phyloP scores from a whole-genome alignment of 345 rosid genomes.

The Boechera divaricarpa region DNA sequence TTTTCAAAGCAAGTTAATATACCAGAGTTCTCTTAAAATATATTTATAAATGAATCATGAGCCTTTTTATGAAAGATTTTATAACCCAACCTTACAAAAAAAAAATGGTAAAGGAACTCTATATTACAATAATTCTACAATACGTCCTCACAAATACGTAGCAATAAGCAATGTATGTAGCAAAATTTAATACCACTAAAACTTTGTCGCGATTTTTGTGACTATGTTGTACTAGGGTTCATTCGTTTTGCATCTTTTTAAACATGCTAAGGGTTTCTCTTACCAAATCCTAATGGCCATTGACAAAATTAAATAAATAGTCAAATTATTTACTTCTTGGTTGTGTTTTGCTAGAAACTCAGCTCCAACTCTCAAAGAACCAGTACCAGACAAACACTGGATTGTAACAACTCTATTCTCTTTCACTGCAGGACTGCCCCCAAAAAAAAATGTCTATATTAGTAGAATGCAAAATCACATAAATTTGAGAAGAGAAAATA shows the following conservation, averaged over 20 bases:
- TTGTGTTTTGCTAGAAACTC: slow-evolving; percentile 84
- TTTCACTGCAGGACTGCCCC: slow-evolving; percentile 63
- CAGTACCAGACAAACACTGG: slow-evolving; percentile 93
- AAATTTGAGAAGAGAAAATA: background rate
- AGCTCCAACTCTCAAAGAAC: slow-evolving; percentile 90
- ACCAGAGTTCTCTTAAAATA: no score
- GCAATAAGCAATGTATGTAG: background rate
- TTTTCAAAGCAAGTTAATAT: background rate
- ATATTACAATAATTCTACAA: background rate
- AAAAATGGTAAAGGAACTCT: background rate
- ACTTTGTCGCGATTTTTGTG: background rate
- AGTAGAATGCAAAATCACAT: background rate
- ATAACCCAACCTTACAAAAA: background rate
- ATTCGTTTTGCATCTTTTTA: background rate
- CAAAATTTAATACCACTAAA: background rate
- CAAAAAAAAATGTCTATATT: background rate
- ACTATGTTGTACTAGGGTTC: background rate
- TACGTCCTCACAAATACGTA: background rate
- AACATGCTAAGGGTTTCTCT: background rate
- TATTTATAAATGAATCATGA: no score
- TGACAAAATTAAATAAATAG: slow-evolving; percentile 2
- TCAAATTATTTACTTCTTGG: slow-evolving; percentile 49
- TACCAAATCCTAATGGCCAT: background rate
- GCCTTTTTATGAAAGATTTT: no score
- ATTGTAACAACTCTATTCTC: slow-evolving; percentile 76